These are phyloP conservation scores for Avicennia marina DNA, from an alignment of 257 asterid species.

Conservation along the genomic window DNA sequence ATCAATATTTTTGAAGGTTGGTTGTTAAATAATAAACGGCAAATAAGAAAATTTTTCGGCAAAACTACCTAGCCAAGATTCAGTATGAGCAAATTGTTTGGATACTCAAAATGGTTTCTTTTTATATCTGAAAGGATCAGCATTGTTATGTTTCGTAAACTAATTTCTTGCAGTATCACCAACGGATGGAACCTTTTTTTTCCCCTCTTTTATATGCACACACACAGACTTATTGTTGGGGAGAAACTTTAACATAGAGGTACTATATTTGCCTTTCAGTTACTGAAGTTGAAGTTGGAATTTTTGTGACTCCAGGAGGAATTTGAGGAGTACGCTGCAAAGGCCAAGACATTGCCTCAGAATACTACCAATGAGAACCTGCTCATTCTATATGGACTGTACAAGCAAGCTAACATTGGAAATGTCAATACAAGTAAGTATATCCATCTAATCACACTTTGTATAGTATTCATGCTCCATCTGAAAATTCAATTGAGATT, in stretches of 20 bases:
- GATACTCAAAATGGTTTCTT: background rate
- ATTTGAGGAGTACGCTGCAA: slow-evolving; percentile 53
- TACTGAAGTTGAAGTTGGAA: background rate
- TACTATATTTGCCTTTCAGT: background rate
- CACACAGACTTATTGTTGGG: no score
- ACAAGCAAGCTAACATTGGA: slow-evolving; percentile 61
- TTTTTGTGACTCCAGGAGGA: slow-evolving; percentile 44
- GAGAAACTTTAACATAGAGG: no score
- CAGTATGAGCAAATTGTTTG: background rate
- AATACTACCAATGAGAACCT: slow-evolving; percentile 42
- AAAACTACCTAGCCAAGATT: no score
- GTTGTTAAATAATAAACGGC: background rate
- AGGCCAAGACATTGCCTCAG: slow-evolving; percentile 55
- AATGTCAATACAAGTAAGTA: slow-evolving; percentile 49
- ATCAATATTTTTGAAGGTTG: no score
- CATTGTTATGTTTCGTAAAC: background rate
- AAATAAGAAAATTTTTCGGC: background rate
- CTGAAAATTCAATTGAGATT: background rate
- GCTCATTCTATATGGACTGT: slow-evolving; percentile 57
- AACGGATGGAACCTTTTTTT: background rate
- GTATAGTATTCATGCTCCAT: background rate
- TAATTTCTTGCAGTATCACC: background rate
- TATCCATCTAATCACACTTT: background rate
- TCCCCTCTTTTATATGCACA: no score
- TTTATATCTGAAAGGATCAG: no score